Percentiles rank a stretch among this genome's conserved stretches.
Conservation (phyloP, 2,329 filamentous ascomycete species). For the Trichoderma simmonsii region DNA sequence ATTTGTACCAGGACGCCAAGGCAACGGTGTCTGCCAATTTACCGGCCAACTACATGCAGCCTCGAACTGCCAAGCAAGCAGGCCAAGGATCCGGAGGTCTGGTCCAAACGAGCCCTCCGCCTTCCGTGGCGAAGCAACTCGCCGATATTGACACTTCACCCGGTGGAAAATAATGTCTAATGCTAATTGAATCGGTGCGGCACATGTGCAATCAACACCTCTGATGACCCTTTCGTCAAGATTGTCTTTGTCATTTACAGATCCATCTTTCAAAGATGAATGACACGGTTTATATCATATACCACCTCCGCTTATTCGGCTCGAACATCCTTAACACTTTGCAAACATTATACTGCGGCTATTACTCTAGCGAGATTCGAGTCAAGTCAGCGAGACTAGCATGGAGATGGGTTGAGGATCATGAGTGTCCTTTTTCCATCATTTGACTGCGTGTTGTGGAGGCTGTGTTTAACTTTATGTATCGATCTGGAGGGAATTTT, state of each 20-base stretch:
- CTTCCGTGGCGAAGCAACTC: background rate
- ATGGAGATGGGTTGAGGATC: background rate
- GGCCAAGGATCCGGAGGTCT: background rate
- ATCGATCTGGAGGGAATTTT: background rate
- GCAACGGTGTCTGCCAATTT: conserved; percentile 47
- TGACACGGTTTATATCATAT: conserved; percentile 8
- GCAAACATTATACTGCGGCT: background rate
- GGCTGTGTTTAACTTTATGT: background rate
- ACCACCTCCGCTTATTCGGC: background rate
- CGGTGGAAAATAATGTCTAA: background rate
- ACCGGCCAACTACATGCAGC: conserved; percentile 39
- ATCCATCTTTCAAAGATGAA: conserved; percentile 10
- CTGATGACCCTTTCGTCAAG: background rate
- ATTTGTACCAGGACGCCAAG: conserved; percentile 44
- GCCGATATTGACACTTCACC: background rate
- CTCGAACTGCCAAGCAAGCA: conserved; percentile 18
- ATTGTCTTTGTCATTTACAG: conserved; percentile 10
- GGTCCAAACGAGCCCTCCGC: background rate
- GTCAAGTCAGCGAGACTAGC: background rate
- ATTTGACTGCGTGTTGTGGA: background rate
- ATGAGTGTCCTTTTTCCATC: background rate
- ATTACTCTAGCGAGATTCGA: background rate
- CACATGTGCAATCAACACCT: background rate
- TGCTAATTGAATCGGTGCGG: background rate
- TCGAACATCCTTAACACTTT: background rate